These are phyloP conservation scores for Hamigera avellanea DNA, from an alignment of 495 filamentous ascomycete species.

Conservation along the genomic window DNA sequence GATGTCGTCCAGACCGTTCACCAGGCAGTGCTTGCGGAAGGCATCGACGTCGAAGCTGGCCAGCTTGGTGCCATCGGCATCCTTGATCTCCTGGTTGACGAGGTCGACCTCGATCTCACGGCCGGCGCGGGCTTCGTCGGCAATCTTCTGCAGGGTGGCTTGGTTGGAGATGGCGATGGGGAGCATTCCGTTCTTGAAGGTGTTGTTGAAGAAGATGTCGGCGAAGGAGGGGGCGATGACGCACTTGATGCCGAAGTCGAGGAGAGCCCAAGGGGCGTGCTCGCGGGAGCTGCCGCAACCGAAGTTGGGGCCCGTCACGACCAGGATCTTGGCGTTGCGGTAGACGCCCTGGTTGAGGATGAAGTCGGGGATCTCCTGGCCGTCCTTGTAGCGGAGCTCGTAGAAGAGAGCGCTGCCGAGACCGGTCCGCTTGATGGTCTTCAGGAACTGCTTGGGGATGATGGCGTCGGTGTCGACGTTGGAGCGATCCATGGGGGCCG, in stretches of 20 bases:
- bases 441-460: conserved; percentile 98
- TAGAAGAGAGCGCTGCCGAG: conserved; percentile 82
- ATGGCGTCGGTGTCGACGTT: conserved; percentile 98
- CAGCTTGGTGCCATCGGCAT: conserved; percentile 58
- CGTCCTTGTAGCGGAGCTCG: conserved; percentile 68
- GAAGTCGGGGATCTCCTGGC: conserved; percentile 66
- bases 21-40: conserved; percentile 87
- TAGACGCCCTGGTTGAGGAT: conserved; percentile 87
- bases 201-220: conserved; percentile 99
- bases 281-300: conserved; percentile 90
- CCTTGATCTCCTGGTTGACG: conserved; percentile 70
- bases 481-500: conserved; percentile 72
- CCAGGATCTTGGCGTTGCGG: conserved; percentile 75
- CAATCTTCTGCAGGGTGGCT: conserved; percentile 54
- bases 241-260: conserved; percentile 92
- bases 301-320: conserved; percentile 90
- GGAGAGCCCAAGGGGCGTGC: conserved; percentile 93
- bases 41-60: conserved; percentile 75
- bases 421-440: conserved; percentile 97
- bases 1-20: conserved; percentile 95
- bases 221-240: conserved; percentile 88
- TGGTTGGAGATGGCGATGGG: conserved; percentile 66
- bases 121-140: conserved; percentile 70
- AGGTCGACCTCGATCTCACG: conserved; percentile 88
- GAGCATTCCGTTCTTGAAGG: conserved; percentile 99